phyloP scores from a whole-genome alignment of 768 basidiomycete species.

The Saitozyma podzolica region DNA sequence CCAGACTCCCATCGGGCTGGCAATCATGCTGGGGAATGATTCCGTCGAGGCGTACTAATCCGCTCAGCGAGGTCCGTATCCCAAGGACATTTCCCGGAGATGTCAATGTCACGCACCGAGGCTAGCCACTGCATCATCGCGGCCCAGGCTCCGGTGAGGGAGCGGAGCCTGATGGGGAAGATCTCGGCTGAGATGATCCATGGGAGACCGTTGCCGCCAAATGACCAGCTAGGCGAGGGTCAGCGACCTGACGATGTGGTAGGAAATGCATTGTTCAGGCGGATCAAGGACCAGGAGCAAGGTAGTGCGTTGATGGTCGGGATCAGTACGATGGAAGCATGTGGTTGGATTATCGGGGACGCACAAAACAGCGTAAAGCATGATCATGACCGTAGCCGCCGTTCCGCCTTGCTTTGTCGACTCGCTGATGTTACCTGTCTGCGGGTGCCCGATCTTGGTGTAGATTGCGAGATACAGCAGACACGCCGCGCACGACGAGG shows the following conservation, averaged over 20 bases:
- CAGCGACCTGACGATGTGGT: not conserved
- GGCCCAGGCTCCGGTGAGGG: conserved; percentile 35
- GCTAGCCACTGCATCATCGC: conserved; percentile 30
- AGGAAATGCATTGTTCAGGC: not conserved
- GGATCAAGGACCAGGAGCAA: not conserved
- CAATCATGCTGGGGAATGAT: conserved; percentile 50
- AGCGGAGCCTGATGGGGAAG: conserved; percentile 31
- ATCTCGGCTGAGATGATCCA: conserved; percentile 56
- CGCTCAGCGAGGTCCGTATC: conserved; percentile 9
- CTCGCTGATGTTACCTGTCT: conserved; percentile 16
- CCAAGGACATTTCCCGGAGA: not conserved
- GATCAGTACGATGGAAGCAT: no score
- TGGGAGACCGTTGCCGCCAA: conserved; percentile 56
- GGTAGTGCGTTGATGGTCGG: no score
- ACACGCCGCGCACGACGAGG: conserved; percentile 53
- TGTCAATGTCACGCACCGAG: conserved; percentile 5
- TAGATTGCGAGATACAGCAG: conserved; percentile 59
- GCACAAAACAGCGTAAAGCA: conserved; percentile 54
- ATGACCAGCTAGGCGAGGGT: conserved; percentile 14
- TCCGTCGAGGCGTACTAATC: conserved; percentile 45
- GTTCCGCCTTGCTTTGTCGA: conserved; percentile 29
- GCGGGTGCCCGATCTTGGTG: conserved; percentile 55
- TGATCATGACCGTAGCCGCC: conserved; percentile 42
- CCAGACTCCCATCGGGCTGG: conserved; percentile 34
- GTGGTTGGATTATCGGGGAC: no score